A percentile compares a stretch with the other conserved stretches of the same genome.
These are phyloP conservation scores for Blastomyces percursus DNA, from an alignment of 2,329 filamentous ascomycete genomes.

Conservation along the genomic window DNA sequence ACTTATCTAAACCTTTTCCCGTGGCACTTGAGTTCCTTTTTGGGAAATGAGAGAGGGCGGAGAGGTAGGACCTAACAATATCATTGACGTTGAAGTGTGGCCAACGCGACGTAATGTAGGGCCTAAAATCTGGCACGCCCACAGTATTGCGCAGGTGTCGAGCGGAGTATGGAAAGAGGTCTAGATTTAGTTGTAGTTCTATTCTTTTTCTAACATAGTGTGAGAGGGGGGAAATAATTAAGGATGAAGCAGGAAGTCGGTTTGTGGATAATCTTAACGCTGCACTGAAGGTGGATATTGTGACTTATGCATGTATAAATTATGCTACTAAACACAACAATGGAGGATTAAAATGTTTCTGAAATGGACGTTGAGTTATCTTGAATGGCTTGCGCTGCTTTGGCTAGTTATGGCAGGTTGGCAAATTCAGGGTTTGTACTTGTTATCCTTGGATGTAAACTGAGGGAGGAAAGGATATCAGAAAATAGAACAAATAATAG, in stretches of 20 bases:
- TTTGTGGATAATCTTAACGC: too few species aligned
- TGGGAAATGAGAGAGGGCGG: neutral
- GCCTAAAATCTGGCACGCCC: too few species aligned
- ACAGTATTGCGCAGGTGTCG: too few species aligned
- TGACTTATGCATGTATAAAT: too few species aligned
- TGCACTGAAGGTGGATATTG: too few species aligned
- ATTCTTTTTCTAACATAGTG: too few species aligned
- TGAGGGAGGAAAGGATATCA: neutral
- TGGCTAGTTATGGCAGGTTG: neutral
- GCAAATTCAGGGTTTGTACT: neutral
- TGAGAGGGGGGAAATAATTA: too few species aligned
- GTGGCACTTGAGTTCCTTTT: neutral
- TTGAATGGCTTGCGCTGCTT: neutral
- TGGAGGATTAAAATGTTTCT: neutral
- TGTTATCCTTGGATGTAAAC: neutral
- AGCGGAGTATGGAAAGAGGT: too few species aligned
- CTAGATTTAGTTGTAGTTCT: too few species aligned
- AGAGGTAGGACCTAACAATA: neutral
- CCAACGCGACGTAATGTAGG: too few species aligned
- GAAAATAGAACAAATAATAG: neutral
- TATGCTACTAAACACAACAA: too few species aligned
- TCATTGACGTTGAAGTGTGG: neutral
- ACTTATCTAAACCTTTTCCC: neutral
- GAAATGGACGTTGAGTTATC: neutral
- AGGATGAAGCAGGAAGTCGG: too few species aligned